Conservation (phyloP, 345 rosid genomes). For the Iberis pinnata region DNA sequence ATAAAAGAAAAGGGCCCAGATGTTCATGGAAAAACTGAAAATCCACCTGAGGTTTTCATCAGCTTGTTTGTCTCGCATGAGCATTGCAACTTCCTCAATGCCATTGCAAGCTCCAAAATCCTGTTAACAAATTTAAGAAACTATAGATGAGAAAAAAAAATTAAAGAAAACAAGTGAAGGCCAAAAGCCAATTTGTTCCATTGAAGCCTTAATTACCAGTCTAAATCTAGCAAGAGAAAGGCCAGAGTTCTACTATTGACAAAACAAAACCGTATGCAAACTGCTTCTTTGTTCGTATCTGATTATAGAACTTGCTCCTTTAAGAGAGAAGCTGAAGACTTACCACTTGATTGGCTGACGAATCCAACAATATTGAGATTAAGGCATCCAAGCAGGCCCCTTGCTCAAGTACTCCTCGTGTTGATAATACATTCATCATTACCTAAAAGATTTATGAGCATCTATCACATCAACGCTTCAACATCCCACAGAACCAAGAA, state of each 20-base stretch:
- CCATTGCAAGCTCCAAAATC: constrained; percentile 87
- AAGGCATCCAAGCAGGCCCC: constrained; percentile 93
- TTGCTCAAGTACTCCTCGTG: constrained; percentile 71
- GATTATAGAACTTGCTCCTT: neutral
- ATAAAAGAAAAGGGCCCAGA: too few relatives aligned
- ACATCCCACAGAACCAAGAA: neutral
- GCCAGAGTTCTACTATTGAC: neutral
- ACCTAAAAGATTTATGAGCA: constrained; percentile 26
- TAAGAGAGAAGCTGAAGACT: constrained; percentile 4
- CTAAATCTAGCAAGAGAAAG: neutral
- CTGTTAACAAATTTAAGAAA: constrained; percentile 27
- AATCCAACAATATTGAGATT: constrained; percentile 75
- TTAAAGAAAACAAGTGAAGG: neutral
- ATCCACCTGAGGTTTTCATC: constrained; percentile 97
- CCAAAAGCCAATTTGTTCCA: neutral
- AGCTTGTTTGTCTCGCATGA: constrained; percentile 76
- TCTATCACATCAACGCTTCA: constrained; percentile 3
- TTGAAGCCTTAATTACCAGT: neutral
- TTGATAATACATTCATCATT: constrained; percentile 67
- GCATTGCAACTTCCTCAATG: constrained; percentile 81
- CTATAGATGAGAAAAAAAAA: neutral
- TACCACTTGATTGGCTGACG: constrained; percentile 93
- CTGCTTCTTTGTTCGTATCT: neutral
- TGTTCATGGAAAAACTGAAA: too few relatives aligned
- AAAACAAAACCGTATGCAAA: neutral